A percentile compares a stretch with the other conserved stretches of the same genome.
These are phyloP conservation scores for Medicago lupulina DNA, from an alignment of 306 rosid genomes.

Conservation along the genomic window DNA sequence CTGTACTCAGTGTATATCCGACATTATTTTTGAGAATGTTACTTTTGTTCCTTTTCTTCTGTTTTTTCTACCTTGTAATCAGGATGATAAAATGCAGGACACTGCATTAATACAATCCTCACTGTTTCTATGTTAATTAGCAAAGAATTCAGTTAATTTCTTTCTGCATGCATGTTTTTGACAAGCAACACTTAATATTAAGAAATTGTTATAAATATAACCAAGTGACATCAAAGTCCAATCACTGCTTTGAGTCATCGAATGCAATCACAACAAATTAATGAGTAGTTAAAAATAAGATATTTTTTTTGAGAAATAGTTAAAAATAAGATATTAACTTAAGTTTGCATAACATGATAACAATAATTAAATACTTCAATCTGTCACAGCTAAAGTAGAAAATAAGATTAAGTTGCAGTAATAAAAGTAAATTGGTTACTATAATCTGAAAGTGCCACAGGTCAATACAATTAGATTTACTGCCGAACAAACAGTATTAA, in stretches of 20 bases:
- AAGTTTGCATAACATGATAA: background rate
- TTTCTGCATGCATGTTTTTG: background rate
- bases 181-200: background rate
- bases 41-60: conserved; percentile 5
- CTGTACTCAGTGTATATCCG: conserved; percentile 10
- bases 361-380: conserved; percentile 28
- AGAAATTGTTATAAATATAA: background rate
- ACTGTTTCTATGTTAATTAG: background rate
- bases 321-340: background rate
- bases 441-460: conserved; percentile 1
- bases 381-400: background rate
- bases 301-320: too few relatives aligned
- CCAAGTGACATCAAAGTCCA: background rate
- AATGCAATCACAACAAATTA: conserved; percentile 11
- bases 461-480: background rate
- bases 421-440: conserved; percentile 18
- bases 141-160: background rate
- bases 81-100: background rate
- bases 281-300: background rate
- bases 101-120: background rate
- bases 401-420: conserved; percentile 28
- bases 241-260: conserved; percentile 7
- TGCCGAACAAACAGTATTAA: background rate
- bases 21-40: background rate
- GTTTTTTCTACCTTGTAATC: background rate